Base-by-base conservation (phyloP, 1,139 yeast genomes). In the Diutina mesorugosa region DNA sequence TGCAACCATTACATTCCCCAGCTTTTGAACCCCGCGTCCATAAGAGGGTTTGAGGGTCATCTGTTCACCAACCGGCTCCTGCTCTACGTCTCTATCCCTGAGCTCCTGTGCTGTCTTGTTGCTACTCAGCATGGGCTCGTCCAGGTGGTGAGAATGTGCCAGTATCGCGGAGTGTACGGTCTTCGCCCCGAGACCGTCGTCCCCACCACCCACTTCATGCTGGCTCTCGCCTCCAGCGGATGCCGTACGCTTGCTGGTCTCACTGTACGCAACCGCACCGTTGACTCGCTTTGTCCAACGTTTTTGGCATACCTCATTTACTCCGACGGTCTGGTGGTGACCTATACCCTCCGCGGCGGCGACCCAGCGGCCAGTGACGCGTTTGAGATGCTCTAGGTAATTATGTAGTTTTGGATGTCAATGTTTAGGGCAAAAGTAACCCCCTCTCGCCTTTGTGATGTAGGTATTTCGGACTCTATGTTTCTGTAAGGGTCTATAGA, bases 121-220 rank as follows among this genome's bases (percentile, higher is more conserved):
- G 84, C 77, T 0, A 71, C 85, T 0, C 90, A 84, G 60, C 77
- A 77, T 56, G 90, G 90, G 0, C 65, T 77, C n/a, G 76, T 83
- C 6, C 67, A 84, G 0, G 67, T 85, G 0, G 76, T 84, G 68
- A 66, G 91, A 48, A 64, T 85, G 50, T 83, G 87, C 32, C 72
- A 74, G 55, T 76, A 76, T 63, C 66, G 84, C 35, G 89, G 89
- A 0, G 65, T 84, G 0, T 76, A 70, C 61, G 81, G 83, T 2
- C 72, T 85, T 75, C 69, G 90, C 51, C 87, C 83, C 61, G 91
- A 85, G 63, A 77, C 73, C 60, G 64, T 79, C 1, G 74, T 84
- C 56, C 82, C 84, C 10, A 7, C 53, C 4, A 9, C 53, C 9
- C 28, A 32, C 10, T 16, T 16, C 41, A 16, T 38, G 45, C 18